Base-by-base conservation (phyloP, 192 early-diverging fungal species). In the Bifiguratus adelaidae region DNA sequence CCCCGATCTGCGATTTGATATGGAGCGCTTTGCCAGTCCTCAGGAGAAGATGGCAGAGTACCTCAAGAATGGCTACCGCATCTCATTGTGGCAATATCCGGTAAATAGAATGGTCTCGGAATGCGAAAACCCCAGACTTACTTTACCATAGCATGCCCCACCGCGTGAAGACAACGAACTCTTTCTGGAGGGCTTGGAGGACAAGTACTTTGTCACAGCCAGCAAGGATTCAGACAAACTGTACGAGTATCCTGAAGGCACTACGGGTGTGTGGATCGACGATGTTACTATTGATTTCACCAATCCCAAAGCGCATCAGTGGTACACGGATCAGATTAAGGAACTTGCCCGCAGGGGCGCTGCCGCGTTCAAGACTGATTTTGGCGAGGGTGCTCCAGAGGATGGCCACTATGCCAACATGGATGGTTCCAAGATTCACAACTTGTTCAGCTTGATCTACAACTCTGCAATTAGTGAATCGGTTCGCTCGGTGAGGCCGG, bases 261-360 rank as follows among this genome's bases (percentile, higher is more conserved):
- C 30, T 16, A 50, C 27, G 34, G 48, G 37, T 42, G 41, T 50
- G n/a, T n/a, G n/a, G n/a, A n/a, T n/a, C n/a, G n/a, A n/a, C n/a
- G n/a, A n/a, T n/a, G n/a, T n/a, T n/a, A n/a, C n/a, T 4, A 34
- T 50, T 16, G 48, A 50, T 9, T 50, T 50, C 34, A 50, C 48
- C 48, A 50, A 50, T n/a, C 48, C 48, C 9, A 34, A 38, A 30
- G 48, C 48, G 12, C 30, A 28, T 27, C 28, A 50, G 26, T 50
- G 48, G 48, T 50, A 30, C 34, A 25, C 32, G 19, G 27, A 25
- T 20, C 32, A 50, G 48, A 29, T 50, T 13, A 28, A 50, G 33
- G 26, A 38, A 15, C 34, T 50, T 13, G 18, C 36, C 26, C 30
- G 36, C 22, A 30, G 32, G 48, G 48, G 48, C n/a, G 48, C 36